Evolutionary conservation across 2,329 filamentous ascomycete genomes (phyloP).

Genomic region (Pyricularia pennisetigena): DNA sequence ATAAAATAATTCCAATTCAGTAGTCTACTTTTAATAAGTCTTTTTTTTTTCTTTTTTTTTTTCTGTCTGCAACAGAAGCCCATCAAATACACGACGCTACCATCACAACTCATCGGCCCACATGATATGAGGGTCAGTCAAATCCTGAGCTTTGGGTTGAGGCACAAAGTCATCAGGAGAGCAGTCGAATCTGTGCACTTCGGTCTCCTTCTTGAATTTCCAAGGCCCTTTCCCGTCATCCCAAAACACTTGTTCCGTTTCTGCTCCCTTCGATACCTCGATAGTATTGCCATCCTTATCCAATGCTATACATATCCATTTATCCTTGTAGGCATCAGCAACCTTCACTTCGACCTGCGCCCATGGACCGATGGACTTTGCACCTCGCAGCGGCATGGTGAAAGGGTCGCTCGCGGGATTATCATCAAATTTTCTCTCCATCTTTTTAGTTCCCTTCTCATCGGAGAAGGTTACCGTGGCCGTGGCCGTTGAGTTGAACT

Average conservation of each 20-base stretch:
- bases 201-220: background rate
- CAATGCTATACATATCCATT: background rate
- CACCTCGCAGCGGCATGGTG: background rate
- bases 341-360: background rate
- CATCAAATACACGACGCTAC: background rate
- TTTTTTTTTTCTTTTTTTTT: too few species aligned
- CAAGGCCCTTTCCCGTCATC: background rate
- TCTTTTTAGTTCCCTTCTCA: background rate
- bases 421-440: background rate
- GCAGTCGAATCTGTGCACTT: background rate
- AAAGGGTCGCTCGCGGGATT: background rate
- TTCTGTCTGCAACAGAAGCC: too few species aligned
- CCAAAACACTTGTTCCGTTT: background rate
- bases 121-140: too few species aligned
- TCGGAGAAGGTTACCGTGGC: background rate
- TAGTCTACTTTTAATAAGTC: too few species aligned
- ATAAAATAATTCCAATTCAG: too few species aligned
- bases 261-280: background rate
- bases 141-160: background rate
- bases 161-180: background rate
- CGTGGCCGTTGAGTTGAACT: background rate
- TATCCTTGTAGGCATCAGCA: background rate
- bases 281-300: background rate
- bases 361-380: background rate
- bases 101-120: background rate